phyloP scores from a whole-genome alignment of 768 basidiomycete genomes.

The Tremella fuciformis region DNA sequence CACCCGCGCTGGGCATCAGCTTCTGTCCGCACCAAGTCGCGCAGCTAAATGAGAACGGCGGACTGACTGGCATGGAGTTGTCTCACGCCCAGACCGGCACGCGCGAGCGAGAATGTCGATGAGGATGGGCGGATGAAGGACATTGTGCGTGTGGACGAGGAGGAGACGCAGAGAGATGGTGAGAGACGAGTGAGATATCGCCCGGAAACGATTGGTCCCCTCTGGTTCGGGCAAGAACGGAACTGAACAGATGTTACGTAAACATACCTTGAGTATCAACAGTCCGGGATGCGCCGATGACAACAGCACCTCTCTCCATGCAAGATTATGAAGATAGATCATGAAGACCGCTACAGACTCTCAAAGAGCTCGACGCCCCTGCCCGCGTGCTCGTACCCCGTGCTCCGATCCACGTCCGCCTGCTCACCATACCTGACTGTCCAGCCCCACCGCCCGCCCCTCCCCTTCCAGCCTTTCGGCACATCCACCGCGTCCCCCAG shows the following conservation, averaged over 20 bases:
- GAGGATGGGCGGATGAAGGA: constrained; percentile 7
- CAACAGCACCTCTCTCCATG: no score
- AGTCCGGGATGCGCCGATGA: no score
- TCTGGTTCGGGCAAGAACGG: no score
- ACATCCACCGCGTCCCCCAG: constrained; percentile 15
- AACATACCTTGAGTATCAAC: no score
- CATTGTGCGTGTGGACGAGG: constrained; percentile 2
- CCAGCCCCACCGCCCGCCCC: constrained; percentile 43
- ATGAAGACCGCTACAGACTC: not conserved
- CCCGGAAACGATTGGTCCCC: not conserved
- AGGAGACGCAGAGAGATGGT: not conserved
- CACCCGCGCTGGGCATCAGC: constrained; percentile 31
- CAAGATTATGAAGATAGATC: no score
- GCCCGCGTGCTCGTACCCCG: constrained; percentile 12
- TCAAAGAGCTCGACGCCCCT: constrained; percentile 4
- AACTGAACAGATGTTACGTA: no score
- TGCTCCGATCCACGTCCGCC: not conserved
- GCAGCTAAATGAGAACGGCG: not conserved
- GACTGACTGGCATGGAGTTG: constrained; percentile 11
- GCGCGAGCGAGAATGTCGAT: not conserved
- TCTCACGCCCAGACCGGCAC: constrained; percentile 3
- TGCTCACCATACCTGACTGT: constrained; percentile 25
- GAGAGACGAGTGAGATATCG: constrained; percentile 3
- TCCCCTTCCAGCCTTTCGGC: constrained; percentile 30
- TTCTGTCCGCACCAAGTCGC: not conserved